phyloP scores from a whole-genome alignment of 805 yeast species.

The Metschnikowia rubicola region DNA sequence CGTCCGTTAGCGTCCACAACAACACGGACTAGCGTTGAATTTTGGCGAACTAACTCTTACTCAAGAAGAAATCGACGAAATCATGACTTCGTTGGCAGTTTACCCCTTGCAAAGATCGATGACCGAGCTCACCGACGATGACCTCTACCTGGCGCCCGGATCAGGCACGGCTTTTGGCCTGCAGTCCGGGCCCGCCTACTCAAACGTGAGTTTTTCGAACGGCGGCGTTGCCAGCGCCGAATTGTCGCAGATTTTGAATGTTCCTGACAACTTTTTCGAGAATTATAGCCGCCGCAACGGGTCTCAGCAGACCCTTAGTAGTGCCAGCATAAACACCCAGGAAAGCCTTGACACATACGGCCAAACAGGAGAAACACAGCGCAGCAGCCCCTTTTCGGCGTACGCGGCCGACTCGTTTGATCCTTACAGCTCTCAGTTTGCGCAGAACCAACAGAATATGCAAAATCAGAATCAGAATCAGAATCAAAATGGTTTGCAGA shows the following conservation, averaged over 20 bases:
- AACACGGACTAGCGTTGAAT: background rate
- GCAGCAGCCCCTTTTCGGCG: slow-evolving; percentile 32
- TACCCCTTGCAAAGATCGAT: slow-evolving; percentile 53
- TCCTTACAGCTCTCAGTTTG: slow-evolving; percentile 8
- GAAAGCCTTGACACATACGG: slow-evolving; percentile 7
- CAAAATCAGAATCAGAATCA: background rate
- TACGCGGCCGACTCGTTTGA: slow-evolving; percentile 33
- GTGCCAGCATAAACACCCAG: slow-evolving; percentile 8
- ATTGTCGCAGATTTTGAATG: slow-evolving; percentile 28
- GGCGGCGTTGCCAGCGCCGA: slow-evolving; percentile 16
- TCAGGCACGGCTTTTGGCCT: slow-evolving; percentile 3
- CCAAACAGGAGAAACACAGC: background rate
- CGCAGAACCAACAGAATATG: background rate
- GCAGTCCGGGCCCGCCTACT: slow-evolving; percentile 6
- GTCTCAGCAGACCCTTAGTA: slow-evolving; percentile 12
- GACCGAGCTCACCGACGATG: slow-evolving; percentile 60
- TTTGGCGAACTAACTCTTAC: background rate
- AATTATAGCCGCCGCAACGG: slow-evolving; percentile 20
- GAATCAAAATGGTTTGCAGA: background rate
- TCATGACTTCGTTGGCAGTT: slow-evolving; percentile 48
- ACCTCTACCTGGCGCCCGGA: slow-evolving; percentile 39
- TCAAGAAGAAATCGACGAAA: slow-evolving; percentile 8
- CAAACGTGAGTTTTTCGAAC: slow-evolving; percentile 12
- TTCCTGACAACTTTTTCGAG: slow-evolving; percentile 31
- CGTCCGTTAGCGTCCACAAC: background rate